Evolutionary conservation across 257 asterid genomes (phyloP), one percentile per base, ranked within the genome.

Genomic region (Solanum chmielewskii): DNA sequence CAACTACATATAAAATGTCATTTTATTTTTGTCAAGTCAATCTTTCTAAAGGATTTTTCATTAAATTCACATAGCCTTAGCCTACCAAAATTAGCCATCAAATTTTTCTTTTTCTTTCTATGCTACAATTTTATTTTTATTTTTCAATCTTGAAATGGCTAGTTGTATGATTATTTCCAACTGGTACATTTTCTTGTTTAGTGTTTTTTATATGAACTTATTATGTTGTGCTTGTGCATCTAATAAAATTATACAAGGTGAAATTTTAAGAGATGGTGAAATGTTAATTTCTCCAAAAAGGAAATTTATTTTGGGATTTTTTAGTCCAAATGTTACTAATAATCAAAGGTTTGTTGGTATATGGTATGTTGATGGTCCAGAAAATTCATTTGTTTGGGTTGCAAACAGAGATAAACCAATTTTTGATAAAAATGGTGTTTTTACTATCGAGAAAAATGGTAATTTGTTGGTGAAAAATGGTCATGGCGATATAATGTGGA

Each of bases 401-500:
- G 99, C 99, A 8, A 96, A 96, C 37, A 89, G 95, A 39, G 93
- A 90, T 7, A 90, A 25, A 0, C 98, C 99, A 3, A 78, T 96
- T 11, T 47, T 91, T 1, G 96, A 93, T 23, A 74, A 77, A 11
- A 90, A 60, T 11, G 98, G 98, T n/a, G 86, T 42, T 44, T 45
- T 95, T 33, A 49, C 91, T 3, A 44, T 95, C 16, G 89, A 76
- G 4, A 45, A 56, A 4, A 87, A 87, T 27, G 96, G 96, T 4
- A 92, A 92, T 85, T 90, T 96, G 29, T 71, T 85, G 9, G 84
- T 96, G 56, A 49, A 76, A n/a, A 87, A 93, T 35, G 90, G 91
- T 12, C 71, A 62, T 47, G 90, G 87, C 1, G 85, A 41, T 66
- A 7, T 73, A 3, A 29, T 90, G 33, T 96, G 98, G 97, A 91